Conservation (phyloP, 2,329 filamentous ascomycete species). For the Colletotrichum graminicola region DNA sequence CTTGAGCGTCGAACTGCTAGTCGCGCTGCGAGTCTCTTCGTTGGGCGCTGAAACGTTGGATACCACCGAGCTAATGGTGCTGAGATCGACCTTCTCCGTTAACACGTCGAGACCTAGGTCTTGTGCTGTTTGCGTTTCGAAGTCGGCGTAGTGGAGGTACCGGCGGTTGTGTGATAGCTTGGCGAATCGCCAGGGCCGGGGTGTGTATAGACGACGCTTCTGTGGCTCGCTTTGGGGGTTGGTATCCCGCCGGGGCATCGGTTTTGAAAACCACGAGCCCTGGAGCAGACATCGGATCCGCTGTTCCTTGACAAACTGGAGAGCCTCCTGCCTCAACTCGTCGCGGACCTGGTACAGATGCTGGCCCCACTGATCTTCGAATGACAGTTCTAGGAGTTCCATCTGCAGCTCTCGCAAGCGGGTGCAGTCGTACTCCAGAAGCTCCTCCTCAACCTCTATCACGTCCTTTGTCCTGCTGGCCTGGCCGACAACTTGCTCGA, state of each 20-base stretch:
- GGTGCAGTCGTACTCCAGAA: slow-evolving; percentile 84
- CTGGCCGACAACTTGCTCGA: slow-evolving; percentile 89
- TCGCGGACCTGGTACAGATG: slow-evolving; percentile 92
- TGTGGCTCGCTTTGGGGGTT: slow-evolving; percentile 49
- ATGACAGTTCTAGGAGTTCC: slow-evolving; percentile 89
- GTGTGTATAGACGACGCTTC: slow-evolving; percentile 57
- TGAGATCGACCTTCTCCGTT: slow-evolving; percentile 86
- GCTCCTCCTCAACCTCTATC: slow-evolving; percentile 87
- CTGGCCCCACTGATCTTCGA: slow-evolving; percentile 94
- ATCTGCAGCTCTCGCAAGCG: slow-evolving; percentile 89
- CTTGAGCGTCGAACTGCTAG: slow-evolving; percentile 58
- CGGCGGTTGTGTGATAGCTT: slow-evolving; percentile 91
- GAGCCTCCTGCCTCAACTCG: slow-evolving; percentile 88
- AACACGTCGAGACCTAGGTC: slow-evolving; percentile 81
- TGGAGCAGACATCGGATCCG: slow-evolving; percentile 89
- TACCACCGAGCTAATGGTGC: slow-evolving; percentile 89
- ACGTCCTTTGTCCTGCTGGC: slow-evolving; percentile 86
- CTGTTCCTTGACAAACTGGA: slow-evolving; percentile 98
- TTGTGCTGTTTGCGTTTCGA: slow-evolving; percentile 71
- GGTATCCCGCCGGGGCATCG: slow-evolving; percentile 55
- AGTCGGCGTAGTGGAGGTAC: slow-evolving; percentile 91
- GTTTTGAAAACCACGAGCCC: slow-evolving; percentile 85
- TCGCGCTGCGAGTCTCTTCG: slow-evolving; percentile 61
- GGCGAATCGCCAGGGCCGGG: slow-evolving; percentile 82
- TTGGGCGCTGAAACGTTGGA: slow-evolving; percentile 85